These are phyloP conservation scores for Cryptococcus hybrid DNA, from an alignment of 1,284 basidiomycete species.

Conservation along the genomic window DNA sequence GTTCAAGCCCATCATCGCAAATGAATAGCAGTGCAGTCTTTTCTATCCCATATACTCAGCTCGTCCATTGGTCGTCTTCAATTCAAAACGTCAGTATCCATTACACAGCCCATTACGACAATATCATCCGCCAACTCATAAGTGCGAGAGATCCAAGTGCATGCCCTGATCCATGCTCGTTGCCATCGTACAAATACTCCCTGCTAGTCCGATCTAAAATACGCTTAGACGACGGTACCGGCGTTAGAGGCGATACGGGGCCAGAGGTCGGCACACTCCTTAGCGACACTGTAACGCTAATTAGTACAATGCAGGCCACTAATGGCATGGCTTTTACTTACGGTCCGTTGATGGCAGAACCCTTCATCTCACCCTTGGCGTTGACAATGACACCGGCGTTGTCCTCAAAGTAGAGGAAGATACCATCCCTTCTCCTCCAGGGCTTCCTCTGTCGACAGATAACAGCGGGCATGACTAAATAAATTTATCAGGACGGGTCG, in stretches of 20 bases:
- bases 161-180: too few species aligned
- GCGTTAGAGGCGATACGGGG: constrained; percentile 99
- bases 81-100: too few species aligned
- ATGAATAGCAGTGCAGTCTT: too few species aligned
- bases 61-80: too few species aligned
- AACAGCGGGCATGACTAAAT: constrained; percentile 86
- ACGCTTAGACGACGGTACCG: constrained; percentile 82
- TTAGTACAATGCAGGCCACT: background rate
- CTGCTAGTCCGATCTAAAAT: too few species aligned
- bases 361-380: constrained; percentile 99
- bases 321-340: constrained; percentile 20
- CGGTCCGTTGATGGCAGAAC: constrained; percentile 96
- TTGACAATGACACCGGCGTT: constrained; percentile 95
- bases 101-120: too few species aligned
- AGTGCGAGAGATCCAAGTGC: too few species aligned
- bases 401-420: constrained; percentile 98
- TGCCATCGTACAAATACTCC: too few species aligned
- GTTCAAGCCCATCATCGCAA: too few species aligned
- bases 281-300: constrained; percentile 38
- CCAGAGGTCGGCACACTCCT: constrained; percentile 85
- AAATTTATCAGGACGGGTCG: background rate
- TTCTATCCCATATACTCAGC: too few species aligned
- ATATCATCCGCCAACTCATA: too few species aligned
- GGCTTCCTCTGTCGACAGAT: constrained; percentile 98
- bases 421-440: constrained; percentile 96